phyloP scores from a whole-genome alignment of 345 rosid genomes.

The Hibiscus mutabilis region DNA sequence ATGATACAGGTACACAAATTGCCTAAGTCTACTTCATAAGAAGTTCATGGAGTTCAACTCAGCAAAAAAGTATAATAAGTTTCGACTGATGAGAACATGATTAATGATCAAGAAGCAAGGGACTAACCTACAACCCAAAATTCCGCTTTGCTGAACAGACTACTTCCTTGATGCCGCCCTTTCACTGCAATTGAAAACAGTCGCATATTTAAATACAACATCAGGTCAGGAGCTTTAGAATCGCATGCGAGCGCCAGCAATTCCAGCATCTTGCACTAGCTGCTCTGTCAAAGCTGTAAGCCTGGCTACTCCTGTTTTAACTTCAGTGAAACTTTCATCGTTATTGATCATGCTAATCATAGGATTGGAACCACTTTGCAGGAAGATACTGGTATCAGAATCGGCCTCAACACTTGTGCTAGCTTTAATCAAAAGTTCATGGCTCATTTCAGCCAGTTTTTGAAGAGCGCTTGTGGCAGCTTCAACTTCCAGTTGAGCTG shows the following conservation, averaged over 20 bases:
- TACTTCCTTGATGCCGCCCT: neutral
- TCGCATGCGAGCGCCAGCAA: slow-evolving; percentile 21
- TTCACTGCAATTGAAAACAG: neutral
- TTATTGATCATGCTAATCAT: slow-evolving; percentile 14
- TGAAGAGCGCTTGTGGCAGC: slow-evolving; percentile 66
- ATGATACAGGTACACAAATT: neutral
- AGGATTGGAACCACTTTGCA: slow-evolving; percentile 13
- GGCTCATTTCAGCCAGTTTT: slow-evolving; percentile 66
- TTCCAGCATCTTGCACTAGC: slow-evolving; percentile 64
- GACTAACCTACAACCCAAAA: neutral
- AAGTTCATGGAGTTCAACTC: neutral
- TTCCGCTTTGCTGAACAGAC: neutral
- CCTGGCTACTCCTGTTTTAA: slow-evolving; percentile 40
- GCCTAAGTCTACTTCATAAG: neutral
- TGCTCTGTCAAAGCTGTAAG: slow-evolving; percentile 58
- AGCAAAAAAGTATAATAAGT: neutral
- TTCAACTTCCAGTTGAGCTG: slow-evolving; percentile 73
- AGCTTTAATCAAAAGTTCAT: slow-evolving; percentile 44
- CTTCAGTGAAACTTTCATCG: slow-evolving; percentile 39
- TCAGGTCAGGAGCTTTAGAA: slow-evolving; percentile 18
- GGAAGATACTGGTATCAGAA: slow-evolving; percentile 14
- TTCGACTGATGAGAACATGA: neutral
- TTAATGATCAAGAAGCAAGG: neutral
- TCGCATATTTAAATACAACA: slow-evolving; percentile 15
- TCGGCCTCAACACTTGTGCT: slow-evolving; percentile 36